These are phyloP conservation scores for Ophiostoma populinum DNA, from an alignment of 2,329 filamentous ascomycete species.

Conservation along the genomic window DNA sequence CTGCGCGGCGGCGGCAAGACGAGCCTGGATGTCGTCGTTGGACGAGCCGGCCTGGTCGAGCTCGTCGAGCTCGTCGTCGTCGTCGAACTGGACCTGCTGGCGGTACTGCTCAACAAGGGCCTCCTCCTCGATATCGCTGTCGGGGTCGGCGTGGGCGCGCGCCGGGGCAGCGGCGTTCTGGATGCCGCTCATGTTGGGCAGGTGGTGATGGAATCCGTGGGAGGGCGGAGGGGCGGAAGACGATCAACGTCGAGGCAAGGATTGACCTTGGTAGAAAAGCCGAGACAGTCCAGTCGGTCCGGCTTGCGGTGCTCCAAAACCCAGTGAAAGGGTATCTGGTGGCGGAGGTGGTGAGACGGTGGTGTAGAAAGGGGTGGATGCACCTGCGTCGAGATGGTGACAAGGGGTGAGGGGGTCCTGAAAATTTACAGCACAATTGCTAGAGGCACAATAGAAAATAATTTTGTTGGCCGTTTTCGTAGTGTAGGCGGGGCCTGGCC, in stretches of 20 bases:
- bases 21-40: constrained; percentile 81
- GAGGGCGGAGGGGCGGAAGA: background rate
- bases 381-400: constrained; percentile 3
- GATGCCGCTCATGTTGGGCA: constrained; percentile 37
- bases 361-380: background rate
- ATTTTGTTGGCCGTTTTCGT: constrained; percentile 8
- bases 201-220: background rate
- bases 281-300: background rate
- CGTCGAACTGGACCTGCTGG: constrained; percentile 69
- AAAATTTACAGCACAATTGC: constrained; percentile 3
- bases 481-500: constrained; percentile 5
- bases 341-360: background rate
- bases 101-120: constrained; percentile 88
- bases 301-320: background rate
- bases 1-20: constrained; percentile 79
- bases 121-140: constrained; percentile 93
- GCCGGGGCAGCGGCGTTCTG: constrained; percentile 43
- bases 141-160: constrained; percentile 52
- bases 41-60: constrained; percentile 61
- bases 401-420: constrained; percentile 1
- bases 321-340: background rate
- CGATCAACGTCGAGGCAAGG: too few relatives aligned
- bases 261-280: background rate
- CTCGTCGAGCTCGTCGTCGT: constrained; percentile 71
- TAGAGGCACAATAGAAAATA: constrained; percentile 2